A percentile compares a stretch with the other conserved stretches of the same genome.
phyloP scores from a whole-genome alignment of 805 yeast species.

The Metschnikowia cubensis region DNA sequence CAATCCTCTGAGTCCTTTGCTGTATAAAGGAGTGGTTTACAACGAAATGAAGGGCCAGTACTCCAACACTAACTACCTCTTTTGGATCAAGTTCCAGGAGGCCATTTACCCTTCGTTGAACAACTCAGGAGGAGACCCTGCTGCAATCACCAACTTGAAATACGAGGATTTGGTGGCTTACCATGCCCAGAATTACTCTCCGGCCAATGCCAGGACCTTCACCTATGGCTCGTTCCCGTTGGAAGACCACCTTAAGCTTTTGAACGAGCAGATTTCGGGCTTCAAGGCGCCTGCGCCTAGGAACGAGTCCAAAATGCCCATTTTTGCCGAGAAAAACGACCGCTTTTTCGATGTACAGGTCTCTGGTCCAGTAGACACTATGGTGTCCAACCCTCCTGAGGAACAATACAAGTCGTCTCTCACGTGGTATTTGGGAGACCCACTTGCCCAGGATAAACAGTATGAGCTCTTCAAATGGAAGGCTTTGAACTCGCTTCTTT shows the following conservation, averaged over 20 bases:
- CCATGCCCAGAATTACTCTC: constrained; percentile 77
- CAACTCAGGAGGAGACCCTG: constrained; percentile 94
- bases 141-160: constrained; percentile 63
- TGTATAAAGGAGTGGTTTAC: constrained; percentile 92
- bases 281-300: constrained; percentile 48
- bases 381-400: constrained; percentile 53
- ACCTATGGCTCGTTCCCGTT: constrained; percentile 82
- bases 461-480: constrained; percentile 72
- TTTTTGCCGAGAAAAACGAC: constrained; percentile 27
- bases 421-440: constrained; percentile 84
- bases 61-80: constrained; percentile 81
- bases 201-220: constrained; percentile 81
- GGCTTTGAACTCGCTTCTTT: constrained; percentile 62
- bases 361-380: constrained; percentile 72
- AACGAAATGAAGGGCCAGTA: constrained; percentile 98
- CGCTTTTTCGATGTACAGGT: constrained; percentile 22
- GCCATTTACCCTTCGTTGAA: constrained; percentile 78
- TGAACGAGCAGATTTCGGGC: constrained; percentile 46
- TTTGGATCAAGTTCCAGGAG: constrained; percentile 80
- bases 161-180: constrained; percentile 76
- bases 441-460: constrained; percentile 47
- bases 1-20: constrained; percentile 57
- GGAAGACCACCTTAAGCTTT: constrained; percentile 50
- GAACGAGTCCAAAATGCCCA: constrained; percentile 42
- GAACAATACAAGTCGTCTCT: constrained; percentile 76